Evolutionary conservation across 495 filamentous ascomycete species (phyloP).

Genomic region (Xylaria acuta): DNA sequence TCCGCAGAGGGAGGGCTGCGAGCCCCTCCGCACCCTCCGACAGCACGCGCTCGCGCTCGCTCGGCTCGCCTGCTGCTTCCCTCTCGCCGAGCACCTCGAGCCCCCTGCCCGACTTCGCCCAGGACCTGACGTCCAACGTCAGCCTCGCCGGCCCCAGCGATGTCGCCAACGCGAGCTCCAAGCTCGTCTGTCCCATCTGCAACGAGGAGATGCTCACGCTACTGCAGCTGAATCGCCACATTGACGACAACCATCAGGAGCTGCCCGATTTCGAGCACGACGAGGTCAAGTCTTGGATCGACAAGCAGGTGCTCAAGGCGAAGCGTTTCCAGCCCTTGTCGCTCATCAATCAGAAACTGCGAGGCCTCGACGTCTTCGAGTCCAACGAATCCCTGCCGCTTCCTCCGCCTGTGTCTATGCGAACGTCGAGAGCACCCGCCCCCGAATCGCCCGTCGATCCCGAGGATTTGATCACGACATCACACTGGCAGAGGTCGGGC

Average conservation of each 20-base stretch:
- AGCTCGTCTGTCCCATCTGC: conserved; percentile 92
- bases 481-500: conserved; percentile 84
- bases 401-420: conserved; percentile 35
- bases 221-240: conserved; percentile 91
- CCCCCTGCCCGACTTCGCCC: conserved; percentile 47
- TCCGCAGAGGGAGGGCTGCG: conserved; percentile 41
- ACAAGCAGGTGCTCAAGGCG: conserved; percentile 92
- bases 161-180: conserved; percentile 46
- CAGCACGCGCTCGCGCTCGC: conserved; percentile 61
- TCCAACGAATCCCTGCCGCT: conserved; percentile 71
- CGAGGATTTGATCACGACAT: conserved; percentile 84
- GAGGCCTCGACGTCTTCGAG: conserved; percentile 96
- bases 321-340: conserved; percentile 95
- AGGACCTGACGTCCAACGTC: conserved; percentile 56
- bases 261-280: conserved; percentile 93
- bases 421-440: conserved; percentile 32
- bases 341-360: conserved; percentile 86
- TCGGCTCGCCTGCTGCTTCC: conserved; percentile 49
- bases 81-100: conserved; percentile 37
- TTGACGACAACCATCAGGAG: conserved; percentile 92
- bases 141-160: conserved; percentile 54
- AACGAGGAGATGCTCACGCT: conserved; percentile 97
- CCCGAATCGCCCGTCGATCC: conserved; percentile 67
- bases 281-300: conserved; percentile 98
- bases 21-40: conserved; percentile 59